Percentiles rank a stretch among this genome's conserved stretches.
phyloP scores from a whole-genome alignment of 1,139 yeast genomes.

The Wickerhamomyces sp. region DNA sequence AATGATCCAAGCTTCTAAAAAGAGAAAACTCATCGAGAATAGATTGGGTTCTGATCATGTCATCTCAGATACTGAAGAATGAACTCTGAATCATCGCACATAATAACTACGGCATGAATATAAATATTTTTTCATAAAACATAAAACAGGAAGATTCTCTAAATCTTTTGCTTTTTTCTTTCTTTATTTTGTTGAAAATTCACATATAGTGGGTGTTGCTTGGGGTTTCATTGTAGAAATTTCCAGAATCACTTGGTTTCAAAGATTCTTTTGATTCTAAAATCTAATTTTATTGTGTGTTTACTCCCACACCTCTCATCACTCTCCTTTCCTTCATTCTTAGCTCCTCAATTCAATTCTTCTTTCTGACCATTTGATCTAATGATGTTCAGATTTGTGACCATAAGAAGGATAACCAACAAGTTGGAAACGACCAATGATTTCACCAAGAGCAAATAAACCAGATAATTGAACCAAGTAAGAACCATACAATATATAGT shows the following conservation, averaged over 20 bases:
- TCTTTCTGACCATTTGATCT: background rate
- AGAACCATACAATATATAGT: constrained; percentile 64
- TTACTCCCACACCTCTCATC: no score
- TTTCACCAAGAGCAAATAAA: constrained; percentile 91
- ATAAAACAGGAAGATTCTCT: background rate
- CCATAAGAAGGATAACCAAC: constrained; percentile 66
- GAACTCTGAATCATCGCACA: background rate
- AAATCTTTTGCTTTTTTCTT: background rate
- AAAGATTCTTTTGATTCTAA: no score
- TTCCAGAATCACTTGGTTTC: no score
- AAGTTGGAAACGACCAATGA: constrained; percentile 90
- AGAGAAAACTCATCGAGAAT: constrained; percentile 34
- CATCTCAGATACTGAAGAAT: background rate
- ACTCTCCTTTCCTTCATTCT: background rate
- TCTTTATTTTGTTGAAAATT: background rate
- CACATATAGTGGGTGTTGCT: background rate
- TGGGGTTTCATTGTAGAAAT: no score
- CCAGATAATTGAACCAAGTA: constrained; percentile 84
- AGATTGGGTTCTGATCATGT: background rate
- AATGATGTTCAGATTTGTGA: constrained; percentile 15
- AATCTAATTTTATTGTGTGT: no score
- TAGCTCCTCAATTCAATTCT: no score
- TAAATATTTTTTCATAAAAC: background rate
- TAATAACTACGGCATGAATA: background rate
- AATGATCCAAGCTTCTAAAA: constrained; percentile 79